phyloP scores from a whole-genome alignment of 1,284 basidiomycete species.

The Gomphus sp. region DNA sequence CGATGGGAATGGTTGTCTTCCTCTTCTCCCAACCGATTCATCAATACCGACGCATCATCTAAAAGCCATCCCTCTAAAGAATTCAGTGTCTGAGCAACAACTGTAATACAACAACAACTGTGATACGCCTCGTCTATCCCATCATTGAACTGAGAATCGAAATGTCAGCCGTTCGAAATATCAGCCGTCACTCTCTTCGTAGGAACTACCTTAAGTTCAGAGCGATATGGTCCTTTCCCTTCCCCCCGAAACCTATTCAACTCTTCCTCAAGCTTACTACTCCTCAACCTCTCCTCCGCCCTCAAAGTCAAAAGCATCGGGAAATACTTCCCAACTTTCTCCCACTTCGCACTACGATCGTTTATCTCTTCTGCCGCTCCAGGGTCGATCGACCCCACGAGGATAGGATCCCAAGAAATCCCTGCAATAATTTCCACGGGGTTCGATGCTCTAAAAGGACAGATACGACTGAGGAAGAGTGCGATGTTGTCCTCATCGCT shows the following conservation, averaged over 20 bases:
- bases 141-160: background rate
- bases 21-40: too few species aligned
- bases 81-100: too few species aligned
- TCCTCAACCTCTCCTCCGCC: background rate
- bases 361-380: background rate
- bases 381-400: background rate
- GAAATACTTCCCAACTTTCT: background rate
- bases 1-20: too few species aligned
- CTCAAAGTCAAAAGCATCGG: background rate
- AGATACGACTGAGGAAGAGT: background rate
- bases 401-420: background rate
- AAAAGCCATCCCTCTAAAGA: too few species aligned
- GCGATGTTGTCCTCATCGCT: background rate
- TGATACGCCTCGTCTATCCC: too few species aligned
- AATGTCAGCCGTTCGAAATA: background rate
- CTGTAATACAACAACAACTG: too few species aligned
- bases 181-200: background rate
- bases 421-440: background rate
- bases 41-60: too few species aligned
- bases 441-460: background rate
- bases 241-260: background rate
- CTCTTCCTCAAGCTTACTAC: background rate
- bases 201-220: background rate
- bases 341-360: background rate
- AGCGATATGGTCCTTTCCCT: background rate